phyloP scores from a whole-genome alignment of 805 yeast species.

The Monosporozyma servazzii region DNA sequence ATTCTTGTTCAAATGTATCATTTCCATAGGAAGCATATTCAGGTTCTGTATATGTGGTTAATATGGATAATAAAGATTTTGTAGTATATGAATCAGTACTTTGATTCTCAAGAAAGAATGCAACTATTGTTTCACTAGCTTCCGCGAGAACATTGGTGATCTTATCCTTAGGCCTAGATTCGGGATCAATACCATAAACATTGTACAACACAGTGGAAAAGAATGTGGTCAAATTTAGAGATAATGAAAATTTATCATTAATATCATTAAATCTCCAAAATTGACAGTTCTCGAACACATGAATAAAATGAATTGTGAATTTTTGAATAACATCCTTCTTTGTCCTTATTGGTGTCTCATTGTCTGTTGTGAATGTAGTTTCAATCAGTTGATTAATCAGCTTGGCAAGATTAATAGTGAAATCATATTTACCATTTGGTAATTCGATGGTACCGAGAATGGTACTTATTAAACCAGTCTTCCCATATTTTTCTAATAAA shows the following conservation, averaged over 20 bases:
- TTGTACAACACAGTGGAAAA: slow-evolving; percentile 47
- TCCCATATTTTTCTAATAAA: slow-evolving; percentile 50
- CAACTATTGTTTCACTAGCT: slow-evolving; percentile 32
- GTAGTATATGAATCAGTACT: slow-evolving; percentile 38
- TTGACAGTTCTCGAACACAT: slow-evolving; percentile 62
- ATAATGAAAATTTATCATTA: slow-evolving; percentile 53
- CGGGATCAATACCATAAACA: slow-evolving; percentile 46
- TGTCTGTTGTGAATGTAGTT: slow-evolving; percentile 28
- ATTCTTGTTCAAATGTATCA: slow-evolving; percentile 12
- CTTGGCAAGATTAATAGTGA: slow-evolving; percentile 52
- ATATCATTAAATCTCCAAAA: slow-evolving; percentile 57
- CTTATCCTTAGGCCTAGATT: slow-evolving; percentile 29
- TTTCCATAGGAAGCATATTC: slow-evolving; percentile 30
- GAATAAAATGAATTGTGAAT: slow-evolving; percentile 47
- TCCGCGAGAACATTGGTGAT: slow-evolving; percentile 43
- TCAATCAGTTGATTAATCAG: slow-evolving; percentile 45
- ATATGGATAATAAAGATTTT: slow-evolving; percentile 13
- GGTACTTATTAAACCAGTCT: slow-evolving; percentile 53
- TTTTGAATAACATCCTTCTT: slow-evolving; percentile 49
- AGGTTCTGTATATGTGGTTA: slow-evolving; percentile 11
- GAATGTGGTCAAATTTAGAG: slow-evolving; percentile 42
- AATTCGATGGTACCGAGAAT: slow-evolving; percentile 67
- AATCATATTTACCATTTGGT: slow-evolving; percentile 54
- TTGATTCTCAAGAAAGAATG: not conserved
- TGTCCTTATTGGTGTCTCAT: slow-evolving; percentile 32